Conservation (phyloP, 768 basidiomycete genomes). For the Rhodosporidiobolus odoratus region DNA sequence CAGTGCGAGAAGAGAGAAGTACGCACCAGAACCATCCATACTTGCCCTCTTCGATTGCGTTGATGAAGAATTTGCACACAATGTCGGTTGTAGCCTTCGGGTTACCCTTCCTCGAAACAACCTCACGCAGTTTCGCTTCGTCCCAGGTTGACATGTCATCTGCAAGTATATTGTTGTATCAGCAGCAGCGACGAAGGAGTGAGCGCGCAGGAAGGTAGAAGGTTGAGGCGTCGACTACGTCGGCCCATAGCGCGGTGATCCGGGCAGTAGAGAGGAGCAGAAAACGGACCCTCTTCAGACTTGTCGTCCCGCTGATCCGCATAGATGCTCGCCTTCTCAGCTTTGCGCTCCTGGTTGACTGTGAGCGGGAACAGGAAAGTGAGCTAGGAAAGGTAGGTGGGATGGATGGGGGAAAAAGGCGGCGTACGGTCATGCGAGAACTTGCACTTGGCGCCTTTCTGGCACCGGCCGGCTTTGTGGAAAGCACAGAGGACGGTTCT, state of each 20-base stretch:
- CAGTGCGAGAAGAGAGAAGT: slow-evolving; percentile 47
- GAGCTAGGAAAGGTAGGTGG: not conserved
- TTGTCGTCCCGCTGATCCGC: slow-evolving; percentile 73
- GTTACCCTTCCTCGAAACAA: slow-evolving; percentile 86
- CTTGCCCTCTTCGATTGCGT: slow-evolving; percentile 89
- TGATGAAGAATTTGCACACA: slow-evolving; percentile 94
- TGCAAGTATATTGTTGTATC: slow-evolving; percentile 42
- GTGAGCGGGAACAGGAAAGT: not conserved
- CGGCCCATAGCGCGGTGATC: not conserved
- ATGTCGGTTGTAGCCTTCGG: slow-evolving; percentile 90
- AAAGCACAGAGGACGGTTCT: slow-evolving; percentile 89
- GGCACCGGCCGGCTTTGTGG: slow-evolving; percentile 86
- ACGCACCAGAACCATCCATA: slow-evolving; percentile 80
- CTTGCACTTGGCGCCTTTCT: slow-evolving; percentile 80
- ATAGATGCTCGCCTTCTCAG: slow-evolving; percentile 93
- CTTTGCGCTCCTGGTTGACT: slow-evolving; percentile 75
- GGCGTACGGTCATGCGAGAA: slow-evolving; percentile 75
- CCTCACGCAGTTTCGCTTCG: slow-evolving; percentile 82
- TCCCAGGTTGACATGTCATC: slow-evolving; percentile 99
- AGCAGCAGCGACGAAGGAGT: not conserved
- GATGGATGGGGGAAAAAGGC: not conserved
- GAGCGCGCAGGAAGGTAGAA: not conserved
- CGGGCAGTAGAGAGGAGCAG: not conserved
- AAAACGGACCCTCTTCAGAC: slow-evolving; percentile 50
- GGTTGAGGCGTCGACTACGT: no score